Evolutionary conservation across 2,329 filamentous ascomycete species (phyloP).

Genomic region (Nemania serpens): DNA sequence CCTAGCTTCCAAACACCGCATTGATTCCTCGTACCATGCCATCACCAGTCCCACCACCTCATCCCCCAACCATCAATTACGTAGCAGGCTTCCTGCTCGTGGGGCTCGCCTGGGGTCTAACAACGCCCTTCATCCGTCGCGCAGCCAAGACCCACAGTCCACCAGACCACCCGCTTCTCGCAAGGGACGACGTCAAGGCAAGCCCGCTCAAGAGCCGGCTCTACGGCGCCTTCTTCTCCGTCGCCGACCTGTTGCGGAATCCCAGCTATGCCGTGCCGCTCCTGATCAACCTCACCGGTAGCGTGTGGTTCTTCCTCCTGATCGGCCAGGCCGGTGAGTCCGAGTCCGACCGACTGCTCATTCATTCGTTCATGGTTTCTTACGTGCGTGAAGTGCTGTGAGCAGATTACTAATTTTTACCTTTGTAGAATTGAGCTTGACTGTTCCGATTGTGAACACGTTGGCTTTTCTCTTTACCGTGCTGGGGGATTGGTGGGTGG

Average conservation of each 20-base stretch:
- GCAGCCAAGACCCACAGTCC: conserved; percentile 78
- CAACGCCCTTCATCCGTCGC: conserved; percentile 86
- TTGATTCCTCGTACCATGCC: too few relatives aligned
- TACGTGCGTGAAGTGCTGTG: not conserved
- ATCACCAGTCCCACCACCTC: conserved; percentile 26
- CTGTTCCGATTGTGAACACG: conserved; percentile 93
- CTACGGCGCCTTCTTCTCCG: conserved; percentile 71
- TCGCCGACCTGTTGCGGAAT: conserved; percentile 76
- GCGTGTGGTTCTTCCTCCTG: conserved; percentile 94
- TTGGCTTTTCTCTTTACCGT: conserved; percentile 96
- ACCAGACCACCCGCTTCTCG: conserved; percentile 60
- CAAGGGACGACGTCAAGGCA: conserved; percentile 53
- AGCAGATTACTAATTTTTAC: conserved; percentile 1
- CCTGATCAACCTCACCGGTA: conserved; percentile 86
- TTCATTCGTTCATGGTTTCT: not conserved
- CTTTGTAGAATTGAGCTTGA: conserved; percentile 78
- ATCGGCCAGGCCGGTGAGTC: conserved; percentile 82
- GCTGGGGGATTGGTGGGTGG: conserved; percentile 91
- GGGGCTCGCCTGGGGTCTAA: conserved; percentile 90
- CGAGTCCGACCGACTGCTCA: conserved; percentile 44
- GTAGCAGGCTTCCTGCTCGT: conserved; percentile 88
- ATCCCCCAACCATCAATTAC: conserved; percentile 73
- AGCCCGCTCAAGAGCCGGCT: conserved; percentile 67
- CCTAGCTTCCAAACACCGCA: too few relatives aligned
- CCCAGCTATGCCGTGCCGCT: conserved; percentile 85